Base-by-base conservation (phyloP, 2,329 filamentous ascomycete genomes). In the Aspergillus ruber region DNA sequence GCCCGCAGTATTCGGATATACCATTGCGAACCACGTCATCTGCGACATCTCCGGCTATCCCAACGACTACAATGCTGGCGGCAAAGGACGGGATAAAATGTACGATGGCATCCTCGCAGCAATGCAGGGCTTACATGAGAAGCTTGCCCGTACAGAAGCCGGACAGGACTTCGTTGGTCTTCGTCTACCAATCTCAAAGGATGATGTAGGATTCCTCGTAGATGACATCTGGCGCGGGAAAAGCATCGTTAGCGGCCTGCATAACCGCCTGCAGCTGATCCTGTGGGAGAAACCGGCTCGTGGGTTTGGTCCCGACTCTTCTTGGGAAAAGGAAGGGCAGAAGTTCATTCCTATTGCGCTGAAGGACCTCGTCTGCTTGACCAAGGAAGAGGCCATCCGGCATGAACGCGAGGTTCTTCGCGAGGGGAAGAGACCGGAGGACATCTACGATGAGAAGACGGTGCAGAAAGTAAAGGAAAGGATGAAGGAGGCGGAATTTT, bases 1-100 rank as follows among this genome's bases (percentile, higher is more conserved):
- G 90, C 93, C 93, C 0, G 91, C 93, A 2, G 85, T 97, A 1
- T 98, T 98, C 66, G 93, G 93, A 7, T 86, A 96, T 47, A 87
- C 86, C 0, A 82, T 88, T 7, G 93, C 93, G 3, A 98, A 97
- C 68, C 89, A 97, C 64, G 83, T 97, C 50, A 91, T 98, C 55
- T 78, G 95, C 47, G 81, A 83, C 49, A 80, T 97, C 42, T 70
- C 78, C 54, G 87, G 84, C 6, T 98, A 98, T 60, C 93, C 93
- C 0, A 68, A 68, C 43, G 80, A 86, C 42, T 90, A 95, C 53
- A 95, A 93, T 64, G 73, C 88, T 0, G 82, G 84, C 0, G 83
- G 81, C 45, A 96, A 96, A 67, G 83, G 82, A 8, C 78, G 91
- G 13, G 89, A 95, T 42, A 95, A 95, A 71, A 84, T 95, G 78